Base-by-base conservation (phyloP, 345 rosid genomes). In the Lepidium didymum region DNA sequence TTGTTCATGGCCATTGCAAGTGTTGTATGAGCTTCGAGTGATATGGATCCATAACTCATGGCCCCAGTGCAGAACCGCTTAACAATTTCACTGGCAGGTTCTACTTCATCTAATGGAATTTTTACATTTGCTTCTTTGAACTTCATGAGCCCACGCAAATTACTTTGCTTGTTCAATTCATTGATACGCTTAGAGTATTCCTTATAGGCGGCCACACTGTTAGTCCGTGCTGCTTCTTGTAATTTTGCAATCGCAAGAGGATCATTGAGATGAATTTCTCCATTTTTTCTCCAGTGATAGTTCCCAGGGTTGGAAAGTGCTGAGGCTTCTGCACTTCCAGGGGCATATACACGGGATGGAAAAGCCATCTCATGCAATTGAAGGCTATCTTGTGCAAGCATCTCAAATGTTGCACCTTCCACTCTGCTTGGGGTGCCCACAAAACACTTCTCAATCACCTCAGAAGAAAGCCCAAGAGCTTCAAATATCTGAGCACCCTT, bases 401-500 rank as follows among this genome's bases (percentile, higher is more conserved):
- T 80, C 84, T 95, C 96, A 81, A 95, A 95, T 23, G 99, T 95
- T 49, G 98, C 98, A 65, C 99, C 99, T 76, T 89, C 96, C 29
- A 95, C 99, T 76, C 99, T 81, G 79, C 99, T 95, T 27, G 99
- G 99, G 44, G 99, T 95, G 43, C 99, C 98, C 13, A 96, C 94
- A 76, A 95, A 91, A 80, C 99, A 91, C 79, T 88, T 95, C 76
- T 91, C 87, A 45, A 95, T 85, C n/a, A 95, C 98, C 77, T 91
- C 91, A 46, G 96, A 89, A 7, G 99, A 87, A 62, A 95, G 98
- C 33, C 99, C 99, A 42, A 95, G 81, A 42, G 96, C 98, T 86
- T 95, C 99, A 66, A 95, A 95, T 67, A 95, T 95, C 73, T 95
- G 99, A 79, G 99, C 98, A 49, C 99, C 99, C 82, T 95, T 95